Conservation (phyloP, 306 rosid genomes). For the Delonix regia region DNA sequence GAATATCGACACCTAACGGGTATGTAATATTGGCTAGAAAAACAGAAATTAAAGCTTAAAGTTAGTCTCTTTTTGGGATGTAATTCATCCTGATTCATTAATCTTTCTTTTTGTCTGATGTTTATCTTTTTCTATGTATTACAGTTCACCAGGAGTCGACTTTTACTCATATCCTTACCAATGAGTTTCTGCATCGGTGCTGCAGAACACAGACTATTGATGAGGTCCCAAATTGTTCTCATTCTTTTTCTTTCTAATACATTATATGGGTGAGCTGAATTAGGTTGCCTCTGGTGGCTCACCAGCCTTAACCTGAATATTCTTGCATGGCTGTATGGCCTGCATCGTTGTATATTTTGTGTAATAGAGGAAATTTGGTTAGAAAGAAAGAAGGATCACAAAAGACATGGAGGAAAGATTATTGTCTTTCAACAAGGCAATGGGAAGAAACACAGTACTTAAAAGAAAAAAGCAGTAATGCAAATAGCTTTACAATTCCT, state of each 20-base stretch:
- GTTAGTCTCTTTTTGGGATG: slow-evolving; percentile 20
- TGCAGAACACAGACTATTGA: slow-evolving; percentile 87
- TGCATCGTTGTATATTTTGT: background rate
- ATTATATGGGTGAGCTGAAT: slow-evolving; percentile 22
- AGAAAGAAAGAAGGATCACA: background rate
- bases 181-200: slow-evolving; percentile 89
- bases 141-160: slow-evolving; percentile 78
- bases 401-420: background rate
- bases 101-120: slow-evolving; percentile 30
- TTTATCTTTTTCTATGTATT: slow-evolving; percentile 26
- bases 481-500: background rate
- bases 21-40: slow-evolving; percentile 38
- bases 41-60: slow-evolving; percentile 24
- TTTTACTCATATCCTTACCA: slow-evolving; percentile 62
- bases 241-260: slow-evolving; percentile 24
- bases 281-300: background rate
- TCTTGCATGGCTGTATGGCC: background rate
- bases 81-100: slow-evolving; percentile 5
- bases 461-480: background rate
- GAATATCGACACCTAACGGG: slow-evolving; percentile 61
- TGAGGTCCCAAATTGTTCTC: slow-evolving; percentile 59
- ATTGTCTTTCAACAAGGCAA: background rate
- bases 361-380: background rate
- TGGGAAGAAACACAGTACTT: background rate
- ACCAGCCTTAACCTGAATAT: background rate